phyloP scores from a whole-genome alignment of 2,329 filamentous ascomycete genomes.

The Elsinoe arachidis region DNA sequence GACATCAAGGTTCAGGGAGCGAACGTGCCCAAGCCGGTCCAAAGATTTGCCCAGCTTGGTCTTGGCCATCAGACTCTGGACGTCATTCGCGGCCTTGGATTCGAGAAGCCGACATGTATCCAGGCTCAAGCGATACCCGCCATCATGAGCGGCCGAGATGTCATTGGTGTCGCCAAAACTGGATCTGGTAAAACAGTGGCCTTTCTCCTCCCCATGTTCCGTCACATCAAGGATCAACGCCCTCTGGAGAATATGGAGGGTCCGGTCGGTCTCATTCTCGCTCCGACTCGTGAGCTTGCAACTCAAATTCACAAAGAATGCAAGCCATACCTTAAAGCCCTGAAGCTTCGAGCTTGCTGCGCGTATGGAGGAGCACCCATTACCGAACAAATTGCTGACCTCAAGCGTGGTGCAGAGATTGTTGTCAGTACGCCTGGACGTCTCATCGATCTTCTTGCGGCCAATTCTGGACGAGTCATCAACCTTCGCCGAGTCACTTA shows the following conservation, averaged over 20 bases:
- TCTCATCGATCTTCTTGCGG: constrained; percentile 88
- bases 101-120: constrained; percentile 83
- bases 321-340: constrained; percentile 83
- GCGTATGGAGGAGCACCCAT: constrained; percentile 94
- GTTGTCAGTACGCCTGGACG: constrained; percentile 91
- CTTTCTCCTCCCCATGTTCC: constrained; percentile 92
- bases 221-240: constrained; percentile 90
- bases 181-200: constrained; percentile 96
- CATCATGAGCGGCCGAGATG: constrained; percentile 91
- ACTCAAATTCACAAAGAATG: constrained; percentile 91
- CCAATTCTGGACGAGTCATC: constrained; percentile 88
- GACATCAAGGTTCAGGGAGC: constrained; percentile 89
- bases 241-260: constrained; percentile 77
- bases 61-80: constrained; percentile 79
- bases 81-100: constrained; percentile 71
- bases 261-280: constrained; percentile 80
- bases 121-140: constrained; percentile 91
- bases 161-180: constrained; percentile 94
- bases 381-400: constrained; percentile 91
- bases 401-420: constrained; percentile 91
- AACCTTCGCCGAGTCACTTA: constrained; percentile 86
- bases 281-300: constrained; percentile 86
- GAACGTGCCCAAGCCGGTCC: constrained; percentile 83
- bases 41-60: constrained; percentile 94
- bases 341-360: constrained; percentile 78